Conservation (phyloP, 495 filamentous ascomycete genomes). For the Penicillium tannophilum region DNA sequence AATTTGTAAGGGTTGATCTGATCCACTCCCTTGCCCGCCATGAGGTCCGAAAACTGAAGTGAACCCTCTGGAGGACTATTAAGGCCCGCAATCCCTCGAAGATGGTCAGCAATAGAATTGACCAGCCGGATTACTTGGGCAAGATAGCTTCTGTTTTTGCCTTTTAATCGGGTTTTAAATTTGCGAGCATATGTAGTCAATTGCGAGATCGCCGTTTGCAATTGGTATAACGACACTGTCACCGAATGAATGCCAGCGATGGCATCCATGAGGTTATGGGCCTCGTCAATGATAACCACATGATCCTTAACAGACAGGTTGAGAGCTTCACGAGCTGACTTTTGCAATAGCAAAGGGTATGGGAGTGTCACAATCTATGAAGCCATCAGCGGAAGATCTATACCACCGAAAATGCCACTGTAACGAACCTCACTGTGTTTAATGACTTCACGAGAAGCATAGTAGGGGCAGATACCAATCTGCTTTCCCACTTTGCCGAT, state of each 20-base stretch:
- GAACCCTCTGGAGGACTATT: conserved; percentile 60
- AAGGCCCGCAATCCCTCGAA: conserved; percentile 48
- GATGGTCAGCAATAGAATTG: conserved; percentile 69
- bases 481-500: conserved; percentile 75
- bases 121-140: conserved; percentile 82
- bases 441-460: conserved; percentile 82
- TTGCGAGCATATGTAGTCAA: conserved; percentile 81
- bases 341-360: conserved; percentile 88
- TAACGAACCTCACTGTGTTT: conserved; percentile 70
- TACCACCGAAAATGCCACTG: background rate
- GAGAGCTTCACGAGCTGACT: conserved; percentile 85
- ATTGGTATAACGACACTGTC: conserved; percentile 68
- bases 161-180: conserved; percentile 85
- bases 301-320: conserved; percentile 83
- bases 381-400: background rate
- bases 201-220: conserved; percentile 70
- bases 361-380: conserved; percentile 85
- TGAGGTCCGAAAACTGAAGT: conserved; percentile 66
- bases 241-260: conserved; percentile 86
- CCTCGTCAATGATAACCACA: conserved; percentile 92
- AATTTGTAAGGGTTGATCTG: conserved; percentile 94
- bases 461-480: conserved; percentile 90
- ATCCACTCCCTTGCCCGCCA: conserved; percentile 85
- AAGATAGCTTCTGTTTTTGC: conserved; percentile 90
- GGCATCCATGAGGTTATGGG: conserved; percentile 96